These are phyloP conservation scores for Acacia pycnantha DNA, from an alignment of 331 rosid genomes.

Conservation along the genomic window DNA sequence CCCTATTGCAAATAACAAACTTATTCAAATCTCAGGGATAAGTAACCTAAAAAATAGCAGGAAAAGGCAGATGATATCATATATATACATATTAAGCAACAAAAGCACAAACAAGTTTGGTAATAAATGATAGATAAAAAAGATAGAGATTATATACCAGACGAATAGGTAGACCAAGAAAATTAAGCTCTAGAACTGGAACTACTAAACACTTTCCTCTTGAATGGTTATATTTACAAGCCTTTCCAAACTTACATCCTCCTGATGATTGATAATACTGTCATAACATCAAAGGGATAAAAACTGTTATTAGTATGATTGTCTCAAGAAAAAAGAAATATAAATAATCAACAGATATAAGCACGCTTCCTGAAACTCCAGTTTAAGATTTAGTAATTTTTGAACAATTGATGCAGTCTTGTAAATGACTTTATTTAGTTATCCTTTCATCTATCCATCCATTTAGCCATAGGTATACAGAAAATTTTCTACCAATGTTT, in stretches of 20 bases:
- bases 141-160: slow-evolving; percentile 49
- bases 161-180: slow-evolving; percentile 92
- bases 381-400: background rate
- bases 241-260: slow-evolving; percentile 84
- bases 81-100: background rate
- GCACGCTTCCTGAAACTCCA: background rate
- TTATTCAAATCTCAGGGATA: slow-evolving; percentile 7
- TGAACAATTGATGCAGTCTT: background rate
- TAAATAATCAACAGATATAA: slow-evolving; percentile 17
- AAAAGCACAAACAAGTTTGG: background rate
- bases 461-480: background rate
- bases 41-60: slow-evolving; percentile 17
- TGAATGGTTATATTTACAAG: slow-evolving; percentile 82
- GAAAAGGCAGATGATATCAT: slow-evolving; percentile 2
- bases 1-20: slow-evolving; percentile 51
- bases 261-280: slow-evolving; percentile 86
- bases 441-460: background rate
- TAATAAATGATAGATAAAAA: background rate
- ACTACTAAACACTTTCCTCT: slow-evolving; percentile 38
- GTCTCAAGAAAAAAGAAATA: slow-evolving; percentile 3
- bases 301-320: slow-evolving; percentile 20
- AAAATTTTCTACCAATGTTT: background rate
- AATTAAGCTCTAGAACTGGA: slow-evolving; percentile 61
- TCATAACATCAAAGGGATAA: slow-evolving; percentile 33
- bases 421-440: background rate